phyloP scores from a whole-genome alignment of 768 basidiomycete genomes.

The Candolleomyces efflorescens region DNA sequence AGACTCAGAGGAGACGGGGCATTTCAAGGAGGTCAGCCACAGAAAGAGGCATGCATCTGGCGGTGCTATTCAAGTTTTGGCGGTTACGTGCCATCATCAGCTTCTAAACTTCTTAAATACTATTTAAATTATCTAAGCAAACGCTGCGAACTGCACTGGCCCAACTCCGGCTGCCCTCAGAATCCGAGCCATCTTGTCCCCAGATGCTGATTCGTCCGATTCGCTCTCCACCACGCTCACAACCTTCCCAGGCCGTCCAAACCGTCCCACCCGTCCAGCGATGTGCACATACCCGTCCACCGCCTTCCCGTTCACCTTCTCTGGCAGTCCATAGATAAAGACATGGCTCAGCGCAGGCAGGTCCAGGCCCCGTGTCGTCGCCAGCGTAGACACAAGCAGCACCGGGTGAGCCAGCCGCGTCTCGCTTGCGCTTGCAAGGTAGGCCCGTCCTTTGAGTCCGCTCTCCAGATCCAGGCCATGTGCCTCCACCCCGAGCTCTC shows the following conservation, averaged over 20 bases:
- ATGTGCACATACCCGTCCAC: slow-evolving; percentile 66
- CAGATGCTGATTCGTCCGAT: slow-evolving; percentile 13
- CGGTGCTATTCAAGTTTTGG: neutral
- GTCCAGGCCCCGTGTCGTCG: slow-evolving; percentile 71
- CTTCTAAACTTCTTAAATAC: neutral
- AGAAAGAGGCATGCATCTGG: neutral
- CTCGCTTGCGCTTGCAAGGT: slow-evolving; percentile 11
- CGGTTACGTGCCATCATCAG: neutral
- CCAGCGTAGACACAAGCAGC: slow-evolving; percentile 64
- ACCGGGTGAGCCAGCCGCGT: slow-evolving; percentile 46
- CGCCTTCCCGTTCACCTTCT: slow-evolving; percentile 32
- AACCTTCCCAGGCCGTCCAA: slow-evolving; percentile 62
- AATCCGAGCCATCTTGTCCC: slow-evolving; percentile 37
- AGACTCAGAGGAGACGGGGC: slow-evolving; percentile 7
- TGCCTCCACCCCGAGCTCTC: slow-evolving; percentile 63
- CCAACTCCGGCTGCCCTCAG: slow-evolving; percentile 39
- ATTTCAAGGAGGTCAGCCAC: slow-evolving; percentile 10
- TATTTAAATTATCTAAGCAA: slow-evolving; percentile 34
- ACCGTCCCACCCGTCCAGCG: slow-evolving; percentile 73
- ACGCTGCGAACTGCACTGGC: slow-evolving; percentile 47
- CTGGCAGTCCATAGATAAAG: slow-evolving; percentile 63
- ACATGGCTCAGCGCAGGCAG: slow-evolving; percentile 69
- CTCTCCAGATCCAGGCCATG: slow-evolving; percentile 51
- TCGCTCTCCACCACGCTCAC: slow-evolving; percentile 48
- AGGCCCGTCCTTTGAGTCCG: slow-evolving; percentile 20